phyloP scores from a whole-genome alignment of 352 stramenopile species.

The Globisporangium rhizosaccharum region DNA sequence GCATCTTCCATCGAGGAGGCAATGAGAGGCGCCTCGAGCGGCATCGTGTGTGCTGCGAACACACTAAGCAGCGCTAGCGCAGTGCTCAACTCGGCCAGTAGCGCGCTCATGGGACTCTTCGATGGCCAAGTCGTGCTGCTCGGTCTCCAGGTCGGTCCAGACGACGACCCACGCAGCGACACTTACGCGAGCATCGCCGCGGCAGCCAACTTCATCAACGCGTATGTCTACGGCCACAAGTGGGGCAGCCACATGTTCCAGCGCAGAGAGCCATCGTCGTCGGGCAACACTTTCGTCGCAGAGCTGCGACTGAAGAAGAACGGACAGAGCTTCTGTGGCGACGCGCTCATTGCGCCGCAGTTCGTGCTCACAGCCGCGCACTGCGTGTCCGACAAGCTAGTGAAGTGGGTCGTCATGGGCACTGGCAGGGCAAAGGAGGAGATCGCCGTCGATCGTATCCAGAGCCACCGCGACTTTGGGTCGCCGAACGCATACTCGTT shows the following conservation, averaged over 20 bases:
- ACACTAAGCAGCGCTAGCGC: too few species aligned
- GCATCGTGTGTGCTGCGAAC: background rate
- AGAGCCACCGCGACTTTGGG: slow-evolving; percentile 20
- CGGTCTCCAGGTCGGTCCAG: slow-evolving; percentile 3
- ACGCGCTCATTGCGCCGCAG: slow-evolving; percentile 7
- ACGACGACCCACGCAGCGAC: slow-evolving; percentile 1
- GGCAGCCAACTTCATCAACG: slow-evolving; percentile 12
- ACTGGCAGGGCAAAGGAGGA: slow-evolving; percentile 5
- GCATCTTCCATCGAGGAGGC: too few species aligned
- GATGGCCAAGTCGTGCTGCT: background rate
- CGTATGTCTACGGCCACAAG: background rate
- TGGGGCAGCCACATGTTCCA: background rate
- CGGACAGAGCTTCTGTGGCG: slow-evolving; percentile 9
- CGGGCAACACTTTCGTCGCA: background rate
- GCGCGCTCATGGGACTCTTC: slow-evolving; percentile 1
- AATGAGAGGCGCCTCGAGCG: background rate
- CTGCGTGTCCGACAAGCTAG: slow-evolving; percentile 4
- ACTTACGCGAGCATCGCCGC: background rate
- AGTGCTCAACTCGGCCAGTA: background rate
- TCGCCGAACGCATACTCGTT: slow-evolving; percentile 20
- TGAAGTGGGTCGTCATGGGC: background rate
- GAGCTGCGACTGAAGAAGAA: slow-evolving; percentile 2
- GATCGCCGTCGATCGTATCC: slow-evolving; percentile 23
- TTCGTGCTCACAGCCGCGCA: slow-evolving; percentile 11
- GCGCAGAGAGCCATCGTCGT: background rate